These are phyloP conservation scores for Exsudoporus floridanus DNA, from an alignment of 1,284 basidiomycete species.

Conservation along the genomic window DNA sequence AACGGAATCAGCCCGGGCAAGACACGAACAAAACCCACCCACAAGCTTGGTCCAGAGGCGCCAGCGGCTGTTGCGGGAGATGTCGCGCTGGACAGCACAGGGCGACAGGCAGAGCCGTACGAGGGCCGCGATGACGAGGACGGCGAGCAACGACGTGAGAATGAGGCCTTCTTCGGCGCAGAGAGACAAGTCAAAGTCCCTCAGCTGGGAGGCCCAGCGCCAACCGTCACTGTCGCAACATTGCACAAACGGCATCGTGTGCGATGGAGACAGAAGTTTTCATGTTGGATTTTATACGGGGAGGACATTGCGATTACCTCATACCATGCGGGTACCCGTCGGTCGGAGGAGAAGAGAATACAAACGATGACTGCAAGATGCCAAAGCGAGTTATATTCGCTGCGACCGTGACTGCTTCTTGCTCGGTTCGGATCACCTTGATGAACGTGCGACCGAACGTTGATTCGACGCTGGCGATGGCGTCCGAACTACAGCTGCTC, in stretches of 20 bases:
- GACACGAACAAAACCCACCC: neutral
- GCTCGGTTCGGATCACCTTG: no score
- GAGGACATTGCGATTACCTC: no score
- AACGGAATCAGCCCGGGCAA: neutral
- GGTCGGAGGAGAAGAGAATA: no score
- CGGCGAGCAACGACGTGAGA: slow-evolving; percentile 50
- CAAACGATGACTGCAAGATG: no score
- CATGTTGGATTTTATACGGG: no score
- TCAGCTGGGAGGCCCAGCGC: slow-evolving; percentile 53
- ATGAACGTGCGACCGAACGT: no score
- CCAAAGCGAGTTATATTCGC: no score
- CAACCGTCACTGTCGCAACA: slow-evolving; percentile 64
- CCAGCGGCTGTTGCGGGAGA: slow-evolving; percentile 45
- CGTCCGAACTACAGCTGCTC: no score
- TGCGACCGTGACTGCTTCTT: no score
- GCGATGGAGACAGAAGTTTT: no score
- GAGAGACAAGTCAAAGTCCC: slow-evolving; percentile 77
- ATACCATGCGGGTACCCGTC: no score
- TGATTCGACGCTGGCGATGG: no score
- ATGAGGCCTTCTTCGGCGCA: slow-evolving; percentile 83
- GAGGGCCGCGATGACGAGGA: slow-evolving; percentile 47
- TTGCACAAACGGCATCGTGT: slow-evolving; percentile 37
- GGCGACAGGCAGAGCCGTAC: slow-evolving; percentile 39
- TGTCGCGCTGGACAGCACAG: slow-evolving; percentile 26
- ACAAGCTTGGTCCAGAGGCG: slow-evolving; percentile 65